These are phyloP conservation scores for Lablab purpureus DNA, from an alignment of 306 rosid species.

Conservation along the genomic window DNA sequence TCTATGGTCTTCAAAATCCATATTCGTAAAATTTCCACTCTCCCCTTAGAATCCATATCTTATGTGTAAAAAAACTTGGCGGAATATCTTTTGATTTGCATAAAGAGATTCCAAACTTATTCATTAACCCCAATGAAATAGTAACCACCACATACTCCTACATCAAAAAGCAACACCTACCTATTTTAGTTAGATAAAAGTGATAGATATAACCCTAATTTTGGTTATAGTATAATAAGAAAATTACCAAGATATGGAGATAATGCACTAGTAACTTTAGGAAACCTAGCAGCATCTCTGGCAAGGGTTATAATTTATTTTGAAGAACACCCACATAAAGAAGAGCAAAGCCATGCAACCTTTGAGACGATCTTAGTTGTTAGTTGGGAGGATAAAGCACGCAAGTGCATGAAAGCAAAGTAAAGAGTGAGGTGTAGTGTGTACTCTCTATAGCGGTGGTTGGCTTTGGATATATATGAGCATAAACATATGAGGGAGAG, in stretches of 20 bases:
- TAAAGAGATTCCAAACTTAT: conserved; percentile 85
- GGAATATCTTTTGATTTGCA: conserved; percentile 59
- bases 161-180: conserved; percentile 30
- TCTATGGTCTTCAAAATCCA: conserved; percentile 45
- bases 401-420: conserved; percentile 50
- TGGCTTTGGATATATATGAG: conserved; percentile 28
- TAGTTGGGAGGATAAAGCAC: conserved; percentile 48
- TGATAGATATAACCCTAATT: too few species aligned
- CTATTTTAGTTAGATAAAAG: conserved; percentile 32
- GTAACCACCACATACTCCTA: conserved; percentile 39
- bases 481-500: conserved; percentile 34
- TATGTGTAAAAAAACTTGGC: conserved; percentile 40
- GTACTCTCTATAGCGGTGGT: conserved; percentile 41
- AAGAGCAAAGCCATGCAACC: conserved; percentile 81
- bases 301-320: conserved; percentile 47
- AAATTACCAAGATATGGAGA: too few species aligned
- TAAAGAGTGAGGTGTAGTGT: conserved; percentile 38
- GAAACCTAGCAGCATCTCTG: conserved; percentile 44
- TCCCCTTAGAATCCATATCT: conserved; percentile 45
- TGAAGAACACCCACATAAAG: background rate
- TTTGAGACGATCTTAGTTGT: conserved; percentile 72
- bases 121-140: conserved; percentile 54
- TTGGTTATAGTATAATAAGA: too few species aligned
- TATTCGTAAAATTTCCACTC: conserved; percentile 48
- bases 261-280: conserved; percentile 27